Conservation (phyloP, 1,284 basidiomycete genomes). For the Filobasidium uniguttulatum region DNA sequence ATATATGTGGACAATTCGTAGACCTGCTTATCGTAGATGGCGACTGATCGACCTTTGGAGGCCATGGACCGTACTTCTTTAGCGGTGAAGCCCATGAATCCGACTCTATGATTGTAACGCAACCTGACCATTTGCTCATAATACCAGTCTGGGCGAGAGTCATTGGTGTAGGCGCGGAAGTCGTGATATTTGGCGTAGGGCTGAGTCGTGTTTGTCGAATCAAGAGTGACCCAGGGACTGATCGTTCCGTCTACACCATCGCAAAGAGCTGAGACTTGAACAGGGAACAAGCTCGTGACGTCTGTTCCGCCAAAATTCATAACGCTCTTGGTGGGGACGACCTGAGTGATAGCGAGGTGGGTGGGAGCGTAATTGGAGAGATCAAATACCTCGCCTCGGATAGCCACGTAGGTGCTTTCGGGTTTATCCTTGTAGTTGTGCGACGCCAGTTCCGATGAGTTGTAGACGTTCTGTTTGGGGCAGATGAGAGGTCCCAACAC, state of each 20-base stretch:
- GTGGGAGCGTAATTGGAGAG: conserved; percentile 31
- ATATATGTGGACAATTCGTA: conserved; percentile 83
- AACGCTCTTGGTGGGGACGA: conserved; percentile 61
- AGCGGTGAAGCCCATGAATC: conserved; percentile 77
- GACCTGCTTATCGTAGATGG: conserved; percentile 66
- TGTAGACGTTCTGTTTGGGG: conserved; percentile 85
- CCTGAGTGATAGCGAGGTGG: conserved; percentile 55
- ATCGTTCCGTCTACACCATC: conserved; percentile 68
- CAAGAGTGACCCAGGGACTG: conserved; percentile 69
- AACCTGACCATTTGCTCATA: conserved; percentile 77
- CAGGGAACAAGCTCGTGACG: conserved; percentile 74
- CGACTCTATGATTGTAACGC: conserved; percentile 73
- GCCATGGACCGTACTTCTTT: conserved; percentile 64
- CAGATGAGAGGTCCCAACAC: conserved; percentile 81
- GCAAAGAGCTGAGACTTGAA: conserved; percentile 91
- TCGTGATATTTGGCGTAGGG: conserved; percentile 78
- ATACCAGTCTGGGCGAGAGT: conserved; percentile 95
- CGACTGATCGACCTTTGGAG: conserved; percentile 52
- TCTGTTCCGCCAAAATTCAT: conserved; percentile 70
- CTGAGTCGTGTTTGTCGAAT: conserved; percentile 67
- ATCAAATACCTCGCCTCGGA: conserved; percentile 60
- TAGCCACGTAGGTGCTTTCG: conserved; percentile 62
- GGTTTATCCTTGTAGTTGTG: conserved; percentile 55
- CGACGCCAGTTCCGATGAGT: conserved; percentile 54
- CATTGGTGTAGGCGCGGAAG: conserved; percentile 74